phyloP scores from a whole-genome alignment of 179 eudicot genomes.

The Nepenthes alata region DNA sequence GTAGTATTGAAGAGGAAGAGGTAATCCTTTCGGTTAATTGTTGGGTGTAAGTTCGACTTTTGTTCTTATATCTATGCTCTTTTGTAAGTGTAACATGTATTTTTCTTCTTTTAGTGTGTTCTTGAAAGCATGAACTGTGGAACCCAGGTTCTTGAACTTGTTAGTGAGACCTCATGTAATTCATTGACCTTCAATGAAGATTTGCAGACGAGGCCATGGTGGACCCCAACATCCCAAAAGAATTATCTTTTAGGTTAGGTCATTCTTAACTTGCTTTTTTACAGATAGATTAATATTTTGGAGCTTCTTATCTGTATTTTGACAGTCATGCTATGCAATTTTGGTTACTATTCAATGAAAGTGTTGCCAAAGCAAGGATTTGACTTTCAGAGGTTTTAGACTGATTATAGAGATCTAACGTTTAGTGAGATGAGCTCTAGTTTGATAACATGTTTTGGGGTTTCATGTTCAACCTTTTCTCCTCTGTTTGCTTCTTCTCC shows the following conservation, averaged over 20 bases:
- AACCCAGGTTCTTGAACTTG: constrained; percentile 48
- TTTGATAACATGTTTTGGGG: neutral
- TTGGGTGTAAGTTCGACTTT: neutral
- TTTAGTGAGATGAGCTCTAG: neutral
- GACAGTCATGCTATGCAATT: neutral
- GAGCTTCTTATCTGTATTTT: neutral
- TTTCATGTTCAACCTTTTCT: neutral
- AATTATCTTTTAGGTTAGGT: constrained; percentile 71
- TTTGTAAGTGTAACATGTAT: constrained; percentile 5
- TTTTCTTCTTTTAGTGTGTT: constrained; percentile 30
- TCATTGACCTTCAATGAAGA: constrained; percentile 90
- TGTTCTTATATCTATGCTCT: neutral
- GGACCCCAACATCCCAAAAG: constrained; percentile 82
- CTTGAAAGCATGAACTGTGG: constrained; percentile 59
- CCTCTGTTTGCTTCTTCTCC: neutral
- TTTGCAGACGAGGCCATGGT: constrained; percentile 77
- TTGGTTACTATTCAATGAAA: neutral
- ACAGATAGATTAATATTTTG: neutral
- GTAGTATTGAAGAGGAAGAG: constrained; percentile 67
- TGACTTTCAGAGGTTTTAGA: neutral
- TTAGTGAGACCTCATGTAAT: constrained; percentile 43
- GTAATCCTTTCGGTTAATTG: constrained; percentile 15
- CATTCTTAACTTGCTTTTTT: neutral
- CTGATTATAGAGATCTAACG: neutral
- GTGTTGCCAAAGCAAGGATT: neutral